A percentile compares a stretch with the other conserved stretches of the same genome.
phyloP scores from a whole-genome alignment of 2,329 filamentous ascomycete genomes.

The Penicillium sp. region DNA sequence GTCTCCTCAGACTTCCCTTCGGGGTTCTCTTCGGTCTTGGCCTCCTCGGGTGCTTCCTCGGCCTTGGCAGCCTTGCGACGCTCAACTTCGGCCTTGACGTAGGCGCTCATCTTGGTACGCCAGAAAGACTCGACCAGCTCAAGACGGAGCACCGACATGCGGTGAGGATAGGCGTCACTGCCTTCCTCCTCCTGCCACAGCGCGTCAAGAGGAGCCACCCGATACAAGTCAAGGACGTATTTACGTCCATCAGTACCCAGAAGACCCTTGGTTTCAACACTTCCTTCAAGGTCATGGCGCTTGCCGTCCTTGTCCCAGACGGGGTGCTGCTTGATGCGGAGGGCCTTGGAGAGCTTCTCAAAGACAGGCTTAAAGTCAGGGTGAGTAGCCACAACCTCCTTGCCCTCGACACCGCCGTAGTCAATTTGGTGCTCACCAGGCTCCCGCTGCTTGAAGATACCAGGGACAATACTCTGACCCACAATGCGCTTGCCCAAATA shows the following conservation, averaged over 20 bases:
- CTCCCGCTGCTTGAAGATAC: slow-evolving; percentile 97
- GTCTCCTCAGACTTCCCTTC: slow-evolving; percentile 49
- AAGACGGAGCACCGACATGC: slow-evolving; percentile 87
- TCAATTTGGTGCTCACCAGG: slow-evolving; percentile 98
- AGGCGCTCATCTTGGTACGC: slow-evolving; percentile 80
- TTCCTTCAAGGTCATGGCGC: slow-evolving; percentile 85
- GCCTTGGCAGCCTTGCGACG: slow-evolving; percentile 49
- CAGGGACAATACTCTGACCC: slow-evolving; percentile 94
- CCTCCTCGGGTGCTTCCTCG: slow-evolving; percentile 32
- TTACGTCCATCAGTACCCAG: slow-evolving; percentile 93
- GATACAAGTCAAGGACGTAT: slow-evolving; percentile 95
- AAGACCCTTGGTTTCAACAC: slow-evolving; percentile 96
- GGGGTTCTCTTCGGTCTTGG: slow-evolving; percentile 29
- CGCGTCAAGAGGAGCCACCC: slow-evolving; percentile 86
- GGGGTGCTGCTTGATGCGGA: slow-evolving; percentile 87
- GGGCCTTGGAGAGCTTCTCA: slow-evolving; percentile 79
- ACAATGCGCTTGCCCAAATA: slow-evolving; percentile 97
- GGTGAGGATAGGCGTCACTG: slow-evolving; percentile 70
- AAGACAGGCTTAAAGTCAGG: slow-evolving; percentile 79
- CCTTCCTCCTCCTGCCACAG: slow-evolving; percentile 76
- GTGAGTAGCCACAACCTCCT: slow-evolving; percentile 87
- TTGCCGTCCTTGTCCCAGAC: slow-evolving; percentile 97
- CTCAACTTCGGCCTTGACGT: slow-evolving; percentile 72
- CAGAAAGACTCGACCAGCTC: slow-evolving; percentile 85
- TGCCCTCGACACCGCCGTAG: slow-evolving; percentile 95